phyloP scores from a whole-genome alignment of 257 asterid species.

The Lycium barbarum region DNA sequence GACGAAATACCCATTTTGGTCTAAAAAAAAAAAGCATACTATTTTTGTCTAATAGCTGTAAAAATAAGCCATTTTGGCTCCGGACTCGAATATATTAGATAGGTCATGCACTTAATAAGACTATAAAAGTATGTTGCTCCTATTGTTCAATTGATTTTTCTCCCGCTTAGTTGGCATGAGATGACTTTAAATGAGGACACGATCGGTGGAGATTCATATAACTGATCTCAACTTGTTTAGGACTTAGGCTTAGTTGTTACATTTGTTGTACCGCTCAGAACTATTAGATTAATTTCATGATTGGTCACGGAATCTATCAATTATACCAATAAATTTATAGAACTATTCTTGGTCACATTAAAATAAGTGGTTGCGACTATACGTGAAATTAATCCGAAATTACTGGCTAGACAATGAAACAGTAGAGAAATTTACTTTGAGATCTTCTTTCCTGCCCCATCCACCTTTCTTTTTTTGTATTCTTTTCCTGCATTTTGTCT shows the following conservation, averaged over 20 bases:
- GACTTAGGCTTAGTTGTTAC: background rate
- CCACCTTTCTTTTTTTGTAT: background rate
- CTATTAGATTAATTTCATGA: too few relatives aligned
- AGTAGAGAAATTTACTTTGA: background rate
- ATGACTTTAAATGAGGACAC: background rate
- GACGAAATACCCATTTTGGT: too few relatives aligned
- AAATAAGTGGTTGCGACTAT: background rate
- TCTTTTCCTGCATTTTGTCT: background rate
- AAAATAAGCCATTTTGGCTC: too few relatives aligned
- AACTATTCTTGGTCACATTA: background rate
- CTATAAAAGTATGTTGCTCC: background rate
- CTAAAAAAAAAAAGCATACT: too few relatives aligned
- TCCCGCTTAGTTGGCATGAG: background rate
- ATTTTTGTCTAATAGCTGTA: too few relatives aligned
- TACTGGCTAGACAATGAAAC: background rate
- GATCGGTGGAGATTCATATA: background rate
- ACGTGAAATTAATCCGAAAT: background rate
- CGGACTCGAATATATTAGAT: background rate
- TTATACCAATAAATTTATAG: background rate
- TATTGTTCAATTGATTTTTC: background rate
- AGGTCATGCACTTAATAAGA: constrained; percentile 16
- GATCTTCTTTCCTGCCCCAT: background rate
- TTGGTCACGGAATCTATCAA: background rate
- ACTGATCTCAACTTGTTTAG: background rate
- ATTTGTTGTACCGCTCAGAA: background rate